Conservation (phyloP, 2,329 filamentous ascomycete species). For the Alternaria viburni region DNA sequence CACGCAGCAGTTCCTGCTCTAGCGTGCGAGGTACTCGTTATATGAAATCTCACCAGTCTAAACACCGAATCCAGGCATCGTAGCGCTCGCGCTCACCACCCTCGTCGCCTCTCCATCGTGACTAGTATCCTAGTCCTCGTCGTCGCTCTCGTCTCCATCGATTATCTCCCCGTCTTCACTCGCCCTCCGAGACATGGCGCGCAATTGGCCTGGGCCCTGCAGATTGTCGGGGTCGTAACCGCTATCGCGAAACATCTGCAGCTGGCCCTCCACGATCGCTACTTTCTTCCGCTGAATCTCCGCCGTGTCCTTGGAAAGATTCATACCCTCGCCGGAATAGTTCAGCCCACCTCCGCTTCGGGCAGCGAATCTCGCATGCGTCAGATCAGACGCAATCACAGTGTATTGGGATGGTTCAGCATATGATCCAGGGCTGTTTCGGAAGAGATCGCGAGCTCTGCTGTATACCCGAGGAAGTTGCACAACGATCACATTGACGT, state of each 20-base stretch:
- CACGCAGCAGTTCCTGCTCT: not conserved
- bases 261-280: not conserved
- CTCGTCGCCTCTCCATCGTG: not conserved
- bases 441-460: not conserved
- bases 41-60: not conserved
- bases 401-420: not conserved
- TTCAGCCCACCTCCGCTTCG: not conserved
- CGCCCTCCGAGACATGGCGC: not conserved
- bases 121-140: not conserved
- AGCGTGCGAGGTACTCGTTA: not conserved
- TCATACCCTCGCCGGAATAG: not conserved
- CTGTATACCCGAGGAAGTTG: constrained; percentile 2
- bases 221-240: not conserved
- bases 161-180: not conserved
- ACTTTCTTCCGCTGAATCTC: not conserved
- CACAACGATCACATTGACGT: not conserved
- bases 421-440: not conserved
- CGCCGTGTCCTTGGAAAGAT: not conserved
- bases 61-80: not conserved
- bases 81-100: not conserved
- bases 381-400: not conserved
- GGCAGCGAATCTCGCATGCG: not conserved
- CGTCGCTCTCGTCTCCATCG: not conserved
- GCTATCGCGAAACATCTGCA: not conserved
- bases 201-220: not conserved